A percentile compares a stretch with the other conserved stretches of the same genome.
These are phyloP conservation scores for Hanseniaspora osmophila DNA, from an alignment of 805 yeast genomes.

Conservation along the genomic window DNA sequence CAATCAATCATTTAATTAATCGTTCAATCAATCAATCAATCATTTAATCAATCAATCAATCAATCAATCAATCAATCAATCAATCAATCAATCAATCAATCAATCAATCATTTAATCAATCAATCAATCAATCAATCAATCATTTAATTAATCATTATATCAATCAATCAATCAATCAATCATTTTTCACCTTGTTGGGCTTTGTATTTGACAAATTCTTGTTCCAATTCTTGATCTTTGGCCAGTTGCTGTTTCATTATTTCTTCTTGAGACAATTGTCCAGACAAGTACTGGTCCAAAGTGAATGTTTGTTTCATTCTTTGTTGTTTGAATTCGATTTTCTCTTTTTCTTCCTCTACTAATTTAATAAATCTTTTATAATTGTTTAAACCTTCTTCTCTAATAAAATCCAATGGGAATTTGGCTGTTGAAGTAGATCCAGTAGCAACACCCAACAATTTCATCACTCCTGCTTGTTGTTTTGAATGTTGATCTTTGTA, in stretches of 20 bases:
- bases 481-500: conserved; percentile 35
- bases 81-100: too few species aligned
- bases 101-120: too few species aligned
- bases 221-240: conserved; percentile 27
- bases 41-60: too few species aligned
- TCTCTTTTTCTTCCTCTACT: conserved; percentile 69
- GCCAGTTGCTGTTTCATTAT: conserved; percentile 29
- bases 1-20: not conserved
- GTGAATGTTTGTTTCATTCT: conserved; percentile 64
- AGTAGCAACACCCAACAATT: conserved; percentile 50
- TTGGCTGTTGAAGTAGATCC: conserved; percentile 24
- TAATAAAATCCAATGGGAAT: conserved; percentile 68
- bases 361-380: conserved; percentile 71
- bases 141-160: too few species aligned
- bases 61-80: too few species aligned
- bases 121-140: too few species aligned
- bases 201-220: conserved; percentile 20
- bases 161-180: not conserved
- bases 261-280: conserved; percentile 65
- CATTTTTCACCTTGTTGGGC: conserved; percentile 6
- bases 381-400: conserved; percentile 86
- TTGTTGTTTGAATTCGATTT: conserved; percentile 52
- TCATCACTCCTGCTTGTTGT: conserved; percentile 39
- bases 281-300: conserved; percentile 70
- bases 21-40: too few species aligned